Conservation (phyloP, 1,284 basidiomycete species). For the Leccinum insolens region DNA sequence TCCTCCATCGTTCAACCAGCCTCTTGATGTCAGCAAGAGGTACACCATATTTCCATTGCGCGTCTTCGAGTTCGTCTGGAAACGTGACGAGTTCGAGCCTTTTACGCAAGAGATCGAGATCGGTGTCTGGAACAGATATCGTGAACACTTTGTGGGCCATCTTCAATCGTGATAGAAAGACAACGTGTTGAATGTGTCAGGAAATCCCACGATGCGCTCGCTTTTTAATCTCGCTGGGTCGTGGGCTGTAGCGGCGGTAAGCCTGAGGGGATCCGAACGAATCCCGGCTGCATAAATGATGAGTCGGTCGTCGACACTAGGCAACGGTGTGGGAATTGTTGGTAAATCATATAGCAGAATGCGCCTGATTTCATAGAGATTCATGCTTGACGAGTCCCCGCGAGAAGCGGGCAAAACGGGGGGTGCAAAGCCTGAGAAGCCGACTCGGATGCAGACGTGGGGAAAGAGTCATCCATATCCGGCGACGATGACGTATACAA, state of each 20-base stretch:
- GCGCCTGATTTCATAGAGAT: background rate
- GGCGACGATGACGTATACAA: conserved; percentile 14
- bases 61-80: conserved; percentile 45
- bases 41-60: conserved; percentile 40
- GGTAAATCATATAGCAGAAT: background rate
- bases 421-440: background rate
- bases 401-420: conserved; percentile 1
- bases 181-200: background rate
- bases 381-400: conserved; percentile 1
- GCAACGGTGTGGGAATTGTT: background rate
- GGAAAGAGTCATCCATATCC: conserved; percentile 10
- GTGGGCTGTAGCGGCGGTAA: background rate
- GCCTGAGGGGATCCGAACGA: background rate
- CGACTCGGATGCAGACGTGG: conserved; percentile 1
- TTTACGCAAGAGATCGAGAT: too few species aligned
- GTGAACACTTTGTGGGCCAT: background rate
- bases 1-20: conserved; percentile 42
- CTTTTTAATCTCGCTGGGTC: background rate
- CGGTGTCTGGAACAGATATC: too few species aligned
- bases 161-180: background rate
- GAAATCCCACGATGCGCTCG: conserved; percentile 5
- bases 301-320: background rate
- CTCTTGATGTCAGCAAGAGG: conserved; percentile 44
- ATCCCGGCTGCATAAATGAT: background rate
- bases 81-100: conserved; percentile 40